Conservation (phyloP, 768 basidiomycete genomes). For the Dacryopinax spathularia region DNA sequence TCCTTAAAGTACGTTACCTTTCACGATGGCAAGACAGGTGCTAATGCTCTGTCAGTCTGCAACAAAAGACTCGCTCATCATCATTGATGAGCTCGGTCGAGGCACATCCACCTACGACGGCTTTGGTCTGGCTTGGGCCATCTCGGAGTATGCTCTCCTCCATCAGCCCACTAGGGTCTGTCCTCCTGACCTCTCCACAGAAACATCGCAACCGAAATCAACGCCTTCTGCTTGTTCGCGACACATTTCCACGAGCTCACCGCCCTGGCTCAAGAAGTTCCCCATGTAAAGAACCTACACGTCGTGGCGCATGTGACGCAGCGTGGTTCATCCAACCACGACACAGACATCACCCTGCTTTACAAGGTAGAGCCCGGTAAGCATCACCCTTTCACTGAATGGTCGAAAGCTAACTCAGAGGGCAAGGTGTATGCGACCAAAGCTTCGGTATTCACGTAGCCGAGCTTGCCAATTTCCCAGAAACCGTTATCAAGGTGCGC, state of each 20-base stretch:
- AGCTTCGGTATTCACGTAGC: conserved; percentile 99
- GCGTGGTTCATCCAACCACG: conserved; percentile 30
- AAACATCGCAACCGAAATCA: conserved; percentile 83
- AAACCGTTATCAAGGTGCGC: conserved; percentile 83
- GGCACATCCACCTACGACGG: conserved; percentile 97
- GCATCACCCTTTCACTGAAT: conserved; percentile 10
- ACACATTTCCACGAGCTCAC: conserved; percentile 98
- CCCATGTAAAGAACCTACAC: conserved; percentile 85
- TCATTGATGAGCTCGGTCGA: conserved; percentile 93
- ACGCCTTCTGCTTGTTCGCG: conserved; percentile 90
- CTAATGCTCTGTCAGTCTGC: conserved; percentile 45
- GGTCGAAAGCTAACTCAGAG: neutral
- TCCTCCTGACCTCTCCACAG: conserved; percentile 28
- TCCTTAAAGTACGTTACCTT: conserved; percentile 50
- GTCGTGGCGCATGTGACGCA: conserved; percentile 82
- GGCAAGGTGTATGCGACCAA: conserved; percentile 76
- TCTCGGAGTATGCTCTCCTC: conserved; percentile 60
- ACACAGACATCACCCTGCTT: conserved; percentile 66
- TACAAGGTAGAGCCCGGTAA: conserved; percentile 67
- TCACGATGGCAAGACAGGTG: neutral
- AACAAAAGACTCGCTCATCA: conserved; percentile 80
- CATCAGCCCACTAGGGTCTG: neutral
- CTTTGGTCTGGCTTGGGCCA: conserved; percentile 96
- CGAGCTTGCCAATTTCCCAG: conserved; percentile 92
- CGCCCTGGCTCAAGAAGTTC: conserved; percentile 68